Percentiles rank a stretch among this genome's conserved stretches.
Conservation (phyloP, 371 early-diverging fungal species). For the Mortierella sp. region DNA sequence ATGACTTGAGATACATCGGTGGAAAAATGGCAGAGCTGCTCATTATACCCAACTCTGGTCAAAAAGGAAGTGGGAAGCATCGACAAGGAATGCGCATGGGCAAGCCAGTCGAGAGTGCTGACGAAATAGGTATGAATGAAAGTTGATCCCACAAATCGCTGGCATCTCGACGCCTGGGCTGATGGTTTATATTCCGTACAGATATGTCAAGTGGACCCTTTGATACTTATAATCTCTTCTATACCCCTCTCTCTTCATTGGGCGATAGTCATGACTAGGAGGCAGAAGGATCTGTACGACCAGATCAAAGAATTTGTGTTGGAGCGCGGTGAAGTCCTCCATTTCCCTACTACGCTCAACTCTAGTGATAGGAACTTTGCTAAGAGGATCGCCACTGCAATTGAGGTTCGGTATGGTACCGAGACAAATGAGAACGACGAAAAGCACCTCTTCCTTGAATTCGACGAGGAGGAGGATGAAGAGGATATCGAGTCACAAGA, state of each 20-base stretch:
- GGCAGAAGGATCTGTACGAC: slow-evolving; percentile 68
- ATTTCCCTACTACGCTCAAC: slow-evolving; percentile 65
- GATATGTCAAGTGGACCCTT: too few species aligned
- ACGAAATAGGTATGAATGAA: slow-evolving; percentile 46
- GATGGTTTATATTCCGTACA: too few species aligned
- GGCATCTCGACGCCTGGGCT: background rate
- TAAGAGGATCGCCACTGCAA: slow-evolving; percentile 68
- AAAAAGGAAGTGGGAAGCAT: slow-evolving; percentile 59
- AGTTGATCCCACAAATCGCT: too few species aligned
- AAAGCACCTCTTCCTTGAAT: slow-evolving; percentile 66
- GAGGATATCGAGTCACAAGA: slow-evolving; percentile 69
- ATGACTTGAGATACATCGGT: slow-evolving; percentile 70
- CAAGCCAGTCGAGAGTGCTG: slow-evolving; percentile 53
- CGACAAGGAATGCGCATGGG: slow-evolving; percentile 64
- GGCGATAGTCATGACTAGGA: slow-evolving; percentile 66
- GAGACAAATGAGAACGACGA: slow-evolving; percentile 59
- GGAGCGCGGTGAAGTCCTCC: slow-evolving; percentile 58
- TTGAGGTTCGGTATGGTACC: slow-evolving; percentile 68
- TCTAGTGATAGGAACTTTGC: slow-evolving; percentile 76
- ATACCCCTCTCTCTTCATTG: background rate
- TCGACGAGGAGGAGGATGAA: slow-evolving; percentile 67
- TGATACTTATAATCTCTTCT: background rate
- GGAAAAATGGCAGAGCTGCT: slow-evolving; percentile 63
- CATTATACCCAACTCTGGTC: slow-evolving; percentile 28
- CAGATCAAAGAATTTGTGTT: slow-evolving; percentile 68